Evolutionary conservation across 257 asterid species (phyloP), one percentile per base, ranked within the genome.

Genomic region (Paraleonurus japonicus): DNA sequence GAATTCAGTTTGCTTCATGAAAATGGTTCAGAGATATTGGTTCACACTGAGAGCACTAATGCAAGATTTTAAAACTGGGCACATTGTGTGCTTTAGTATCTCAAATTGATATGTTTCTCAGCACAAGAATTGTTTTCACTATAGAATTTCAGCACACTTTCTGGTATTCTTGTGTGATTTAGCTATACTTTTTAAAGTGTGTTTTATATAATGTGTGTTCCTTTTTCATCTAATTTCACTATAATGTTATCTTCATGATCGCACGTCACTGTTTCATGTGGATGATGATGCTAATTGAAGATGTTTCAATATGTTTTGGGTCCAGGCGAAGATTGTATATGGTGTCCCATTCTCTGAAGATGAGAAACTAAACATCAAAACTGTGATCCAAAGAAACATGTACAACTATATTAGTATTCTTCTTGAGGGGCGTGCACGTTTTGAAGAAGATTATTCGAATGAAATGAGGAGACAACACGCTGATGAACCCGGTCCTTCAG

Each of bases 401-500:
- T 90, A 86, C 54, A 65, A 78, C 41, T 90, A 90, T 67, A 75
- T 90, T 5, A 83, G 82, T 26, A 81, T 88, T 77, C 79, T 90
- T 65, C 92, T 90, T 0, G 95, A 88, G 76, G 93, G 85, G 43
- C 89, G 85, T 72, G 88, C 82, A 67, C 76, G 17, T 24, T 90
- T 90, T 70, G 95, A 88, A 81, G 86, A 82, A 80, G 97, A 82
- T n/a, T 85, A 78, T 73, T 80, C 57, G 67, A 65, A 62, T 16
- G 90, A 85, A 72, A 61, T 82, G 76, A 83, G 75, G 78, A 78
- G 65, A 70, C 80, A 70, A 69, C 71, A 45, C 33, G 75, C 75
- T 70, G 81, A 79, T 72, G 79, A 81, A 80, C 89, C 90, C 47
- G 83, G 92, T 73, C 81, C 90, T 69, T 90, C 96, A 76, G 96